Conservation (phyloP, 768 basidiomycete species). For the Boletus reticuloceps region DNA sequence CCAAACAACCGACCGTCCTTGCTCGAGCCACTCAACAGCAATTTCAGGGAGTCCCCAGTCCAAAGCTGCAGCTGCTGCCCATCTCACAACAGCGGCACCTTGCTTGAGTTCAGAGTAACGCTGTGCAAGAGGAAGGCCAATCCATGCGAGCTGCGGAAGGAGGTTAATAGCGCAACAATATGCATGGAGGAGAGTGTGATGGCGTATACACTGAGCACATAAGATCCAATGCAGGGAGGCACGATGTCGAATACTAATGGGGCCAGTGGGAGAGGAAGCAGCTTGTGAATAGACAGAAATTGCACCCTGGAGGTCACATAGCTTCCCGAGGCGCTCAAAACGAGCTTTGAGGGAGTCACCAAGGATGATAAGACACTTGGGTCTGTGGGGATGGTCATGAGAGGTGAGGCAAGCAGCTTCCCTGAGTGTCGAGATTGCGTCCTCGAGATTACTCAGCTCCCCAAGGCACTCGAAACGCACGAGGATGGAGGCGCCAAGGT, state of each 20-base stretch:
- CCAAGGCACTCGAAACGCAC: neutral
- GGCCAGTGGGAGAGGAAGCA: too few relatives aligned
- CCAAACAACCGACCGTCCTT: constrained; percentile 17
- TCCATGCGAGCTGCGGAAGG: constrained; percentile 16
- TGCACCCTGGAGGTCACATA: neutral
- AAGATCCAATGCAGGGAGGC: constrained; percentile 5
- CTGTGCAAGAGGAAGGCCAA: constrained; percentile 13
- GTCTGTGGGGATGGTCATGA: neutral
- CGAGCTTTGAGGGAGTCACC: neutral
- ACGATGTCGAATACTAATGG: neutral
- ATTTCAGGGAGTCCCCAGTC: neutral
- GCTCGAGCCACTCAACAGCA: constrained; percentile 17
- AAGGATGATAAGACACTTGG: neutral
- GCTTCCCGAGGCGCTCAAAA: neutral
- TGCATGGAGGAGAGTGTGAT: constrained; percentile 13
- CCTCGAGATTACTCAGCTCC: neutral
- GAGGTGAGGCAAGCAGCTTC: too few relatives aligned
- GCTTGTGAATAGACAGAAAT: neutral
- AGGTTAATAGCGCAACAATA: constrained; percentile 17
- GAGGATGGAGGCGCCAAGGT: neutral
- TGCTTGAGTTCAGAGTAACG: constrained; percentile 14
- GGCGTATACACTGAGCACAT: neutral
- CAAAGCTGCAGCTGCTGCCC: constrained; percentile 23
- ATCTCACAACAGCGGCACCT: constrained; percentile 16
- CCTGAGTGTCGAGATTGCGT: neutral